phyloP scores from a whole-genome alignment of 2,329 filamentous ascomycete genomes.

The Biscogniauxia sp. region DNA sequence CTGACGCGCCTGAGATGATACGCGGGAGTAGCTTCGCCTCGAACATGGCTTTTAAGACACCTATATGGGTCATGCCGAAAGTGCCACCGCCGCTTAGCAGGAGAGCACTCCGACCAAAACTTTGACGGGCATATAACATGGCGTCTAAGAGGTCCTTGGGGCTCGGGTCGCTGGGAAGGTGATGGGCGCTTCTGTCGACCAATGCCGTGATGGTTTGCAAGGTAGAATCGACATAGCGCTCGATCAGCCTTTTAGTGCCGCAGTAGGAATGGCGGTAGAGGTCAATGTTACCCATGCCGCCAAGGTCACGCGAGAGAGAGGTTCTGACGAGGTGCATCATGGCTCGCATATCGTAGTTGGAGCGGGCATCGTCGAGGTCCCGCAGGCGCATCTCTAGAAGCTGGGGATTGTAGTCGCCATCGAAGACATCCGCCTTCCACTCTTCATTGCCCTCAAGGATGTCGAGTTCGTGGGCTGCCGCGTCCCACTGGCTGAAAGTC shows the following conservation, averaged over 20 bases:
- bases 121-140: conserved; percentile 69
- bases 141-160: conserved; percentile 62
- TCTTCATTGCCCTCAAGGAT: conserved; percentile 72
- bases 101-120: conserved; percentile 81
- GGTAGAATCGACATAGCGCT: conserved; percentile 80
- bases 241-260: conserved; percentile 84
- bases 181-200: conserved; percentile 56
- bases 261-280: conserved; percentile 82
- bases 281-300: conserved; percentile 78
- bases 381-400: conserved; percentile 68
- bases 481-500: conserved; percentile 69
- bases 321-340: conserved; percentile 84
- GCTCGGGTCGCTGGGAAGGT: conserved; percentile 53
- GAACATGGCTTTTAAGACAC: conserved; percentile 78
- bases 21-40: conserved; percentile 73
- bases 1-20: conserved; percentile 84
- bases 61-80: conserved; percentile 90
- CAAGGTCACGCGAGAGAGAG: conserved; percentile 74
- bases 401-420: conserved; percentile 68
- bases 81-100: conserved; percentile 83
- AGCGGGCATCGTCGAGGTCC: conserved; percentile 72
- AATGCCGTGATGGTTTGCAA: conserved; percentile 71
- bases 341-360: conserved; percentile 66
- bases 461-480: conserved; percentile 75
- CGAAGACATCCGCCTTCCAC: conserved; percentile 68